Conservation (phyloP, 2,329 filamentous ascomycete species). For the Fonsecaea erecta region DNA sequence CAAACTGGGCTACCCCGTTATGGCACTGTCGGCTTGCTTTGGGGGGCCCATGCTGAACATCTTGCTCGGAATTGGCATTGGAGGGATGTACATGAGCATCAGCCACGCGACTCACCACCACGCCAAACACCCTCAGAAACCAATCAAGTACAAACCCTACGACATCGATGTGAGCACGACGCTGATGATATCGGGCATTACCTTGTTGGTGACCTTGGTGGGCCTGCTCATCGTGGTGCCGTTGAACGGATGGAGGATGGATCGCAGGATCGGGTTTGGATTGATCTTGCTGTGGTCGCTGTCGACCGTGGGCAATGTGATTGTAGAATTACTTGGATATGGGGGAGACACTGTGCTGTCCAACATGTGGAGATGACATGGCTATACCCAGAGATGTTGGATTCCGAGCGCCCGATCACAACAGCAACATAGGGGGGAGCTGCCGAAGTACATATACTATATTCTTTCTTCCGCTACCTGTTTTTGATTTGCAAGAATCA, state of each 20-base stretch:
- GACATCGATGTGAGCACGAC: conserved; percentile 82
- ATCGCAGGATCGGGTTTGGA: conserved; percentile 76
- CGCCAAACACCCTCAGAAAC: conserved; percentile 67
- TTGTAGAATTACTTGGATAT: conserved; percentile 66
- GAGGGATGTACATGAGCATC: conserved; percentile 85
- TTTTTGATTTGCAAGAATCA: neutral
- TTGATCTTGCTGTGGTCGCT: conserved; percentile 79
- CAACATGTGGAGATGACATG: neutral
- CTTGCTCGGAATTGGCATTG: conserved; percentile 88
- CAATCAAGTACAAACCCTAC: conserved; percentile 74
- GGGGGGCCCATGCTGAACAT: conserved; percentile 99
- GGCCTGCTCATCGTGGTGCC: conserved; percentile 81
- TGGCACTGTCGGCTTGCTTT: conserved; percentile 93
- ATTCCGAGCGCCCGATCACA: neutral
- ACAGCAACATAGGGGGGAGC: neutral
- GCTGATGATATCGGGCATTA: conserved; percentile 82
- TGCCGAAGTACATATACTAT: neutral
- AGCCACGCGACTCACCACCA: conserved; percentile 69
- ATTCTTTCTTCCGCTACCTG: neutral
- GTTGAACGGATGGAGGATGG: conserved; percentile 83
- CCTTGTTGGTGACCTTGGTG: conserved; percentile 77
- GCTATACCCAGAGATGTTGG: conserved; percentile 8
- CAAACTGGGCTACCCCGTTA: conserved; percentile 89
- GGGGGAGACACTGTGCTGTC: conserved; percentile 25
- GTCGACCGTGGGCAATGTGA: conserved; percentile 80